phyloP scores from a whole-genome alignment of 2,329 filamentous ascomycete genomes.

The Diaporthe sp. region DNA sequence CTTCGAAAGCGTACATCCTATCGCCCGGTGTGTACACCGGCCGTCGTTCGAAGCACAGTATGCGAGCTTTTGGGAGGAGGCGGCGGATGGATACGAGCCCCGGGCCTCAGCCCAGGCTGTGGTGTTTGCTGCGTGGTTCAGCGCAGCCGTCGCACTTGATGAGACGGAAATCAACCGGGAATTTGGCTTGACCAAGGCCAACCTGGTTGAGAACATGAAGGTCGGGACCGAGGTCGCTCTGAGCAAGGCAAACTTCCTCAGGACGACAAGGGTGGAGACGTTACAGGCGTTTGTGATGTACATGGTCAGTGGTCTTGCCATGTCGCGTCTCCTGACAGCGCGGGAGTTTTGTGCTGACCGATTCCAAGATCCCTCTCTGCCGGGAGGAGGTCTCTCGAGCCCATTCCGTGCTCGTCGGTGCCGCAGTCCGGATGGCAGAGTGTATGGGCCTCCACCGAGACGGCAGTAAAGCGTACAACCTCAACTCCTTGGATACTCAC shows the following conservation, averaged over 20 bases:
- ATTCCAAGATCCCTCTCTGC: conserved; percentile 75
- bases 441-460: conserved; percentile 84
- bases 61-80: conserved; percentile 73
- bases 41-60: conserved; percentile 77
- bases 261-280: conserved; percentile 79
- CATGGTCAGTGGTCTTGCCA: conserved; percentile 62
- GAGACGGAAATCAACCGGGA: conserved; percentile 64
- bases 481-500: conserved; percentile 77
- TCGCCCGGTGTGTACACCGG: conserved; percentile 77
- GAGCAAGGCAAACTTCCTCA: conserved; percentile 77
- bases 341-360: conserved; percentile 43
- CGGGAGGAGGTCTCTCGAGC: conserved; percentile 79
- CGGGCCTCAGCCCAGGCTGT: conserved; percentile 75
- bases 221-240: conserved; percentile 77
- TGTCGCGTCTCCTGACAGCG: background rate
- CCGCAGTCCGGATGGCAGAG: conserved; percentile 80
- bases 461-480: conserved; percentile 71
- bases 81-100: conserved; percentile 72
- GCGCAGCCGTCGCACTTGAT: conserved; percentile 75
- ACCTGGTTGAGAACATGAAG: conserved; percentile 73
- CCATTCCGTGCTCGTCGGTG: conserved; percentile 79
- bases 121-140: conserved; percentile 78
- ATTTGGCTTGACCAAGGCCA: conserved; percentile 67
- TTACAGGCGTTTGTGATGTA: conserved; percentile 85
- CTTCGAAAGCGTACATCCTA: conserved; percentile 75